A percentile compares a stretch with the other conserved stretches of the same genome.
These are phyloP conservation scores for Triticum timopheevii DNA, from an alignment of 176 grass and related monocot species.

Conservation along the genomic window DNA sequence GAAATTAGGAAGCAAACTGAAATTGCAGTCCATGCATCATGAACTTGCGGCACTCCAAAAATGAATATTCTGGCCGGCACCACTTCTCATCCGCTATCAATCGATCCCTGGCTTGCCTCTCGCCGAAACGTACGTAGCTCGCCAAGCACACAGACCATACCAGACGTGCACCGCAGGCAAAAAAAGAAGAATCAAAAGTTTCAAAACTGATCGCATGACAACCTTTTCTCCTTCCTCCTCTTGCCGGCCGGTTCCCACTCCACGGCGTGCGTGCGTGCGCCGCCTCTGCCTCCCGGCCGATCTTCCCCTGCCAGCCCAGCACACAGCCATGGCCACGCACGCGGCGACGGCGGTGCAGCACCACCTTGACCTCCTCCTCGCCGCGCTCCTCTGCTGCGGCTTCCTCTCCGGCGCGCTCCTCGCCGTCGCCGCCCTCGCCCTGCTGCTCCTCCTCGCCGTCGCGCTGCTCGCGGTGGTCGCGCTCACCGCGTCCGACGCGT, in stretches of 20 bases:
- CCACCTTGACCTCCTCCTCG: constrained; percentile 68
- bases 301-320: background rate
- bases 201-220: background rate
- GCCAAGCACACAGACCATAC: background rate
- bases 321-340: background rate
- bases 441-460: constrained; percentile 33
- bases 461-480: constrained; percentile 23
- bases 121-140: no score
- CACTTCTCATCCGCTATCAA: no score
- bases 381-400: constrained; percentile 45
- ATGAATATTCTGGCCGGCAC: no score
- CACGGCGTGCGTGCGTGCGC: background rate
- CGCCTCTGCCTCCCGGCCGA: background rate
- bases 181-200: background rate
- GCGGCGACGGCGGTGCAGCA: constrained; percentile 10
- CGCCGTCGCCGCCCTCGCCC: background rate
- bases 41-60: no score
- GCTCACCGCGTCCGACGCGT: constrained; percentile 32
- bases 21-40: no score
- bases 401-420: constrained; percentile 40
- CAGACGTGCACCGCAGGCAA: background rate
- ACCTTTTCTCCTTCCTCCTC: background rate
- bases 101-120: no score
- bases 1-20: no score
- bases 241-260: background rate